Base-by-base conservation (phyloP, 257 asterid species). In the Solanum rostratum region DNA sequence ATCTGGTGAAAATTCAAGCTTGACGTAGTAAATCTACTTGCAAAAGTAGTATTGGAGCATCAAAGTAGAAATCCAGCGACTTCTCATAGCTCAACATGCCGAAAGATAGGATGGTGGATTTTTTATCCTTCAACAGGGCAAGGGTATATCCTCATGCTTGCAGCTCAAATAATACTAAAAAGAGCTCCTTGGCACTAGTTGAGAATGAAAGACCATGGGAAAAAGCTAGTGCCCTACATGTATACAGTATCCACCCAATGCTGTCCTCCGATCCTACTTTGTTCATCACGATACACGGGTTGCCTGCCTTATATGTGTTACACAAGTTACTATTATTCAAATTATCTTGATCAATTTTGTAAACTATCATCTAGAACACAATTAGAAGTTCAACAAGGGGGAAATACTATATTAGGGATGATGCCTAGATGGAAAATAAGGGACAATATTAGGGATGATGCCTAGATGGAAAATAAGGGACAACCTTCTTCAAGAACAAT, bases 231-330 rank as follows among this genome's bases (percentile, higher is more conserved):
- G 98, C 90, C 91, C 97, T 73, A 90, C 92, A 68, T 95, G 95
- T 84, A 88, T 93, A 89, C 97, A 94, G 80, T 89, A 91, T 68
- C 97, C 96, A 2, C 96, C 92, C 89, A 93, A 92, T 68, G 92
- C 94, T 63, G 91, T 92, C 66, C 84, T n/a, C n/a, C n/a, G n/a
- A n/a, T 92, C 74, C 85, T 93, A 81, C 57, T 80, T 6, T 95
- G 98, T 85, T 89, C 97, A 33, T 95, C 97, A 81, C 81, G 69
- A 27, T 90, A 86, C 76, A 93, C 88, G 52, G 97, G 97, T 45
- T 93, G 96, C 60, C 92, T 88, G 20, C 98, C 98, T 70, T 95
- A 90, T 88, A 89, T 92, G 88, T 95, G 98, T 60, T 94, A 95
- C 88, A 95, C 98, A 29, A 94, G 98, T 90, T 85, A 87, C 80